These are phyloP conservation scores for Mycena epipterygia DNA, from an alignment of 768 basidiomycete species.

Conservation along the genomic window DNA sequence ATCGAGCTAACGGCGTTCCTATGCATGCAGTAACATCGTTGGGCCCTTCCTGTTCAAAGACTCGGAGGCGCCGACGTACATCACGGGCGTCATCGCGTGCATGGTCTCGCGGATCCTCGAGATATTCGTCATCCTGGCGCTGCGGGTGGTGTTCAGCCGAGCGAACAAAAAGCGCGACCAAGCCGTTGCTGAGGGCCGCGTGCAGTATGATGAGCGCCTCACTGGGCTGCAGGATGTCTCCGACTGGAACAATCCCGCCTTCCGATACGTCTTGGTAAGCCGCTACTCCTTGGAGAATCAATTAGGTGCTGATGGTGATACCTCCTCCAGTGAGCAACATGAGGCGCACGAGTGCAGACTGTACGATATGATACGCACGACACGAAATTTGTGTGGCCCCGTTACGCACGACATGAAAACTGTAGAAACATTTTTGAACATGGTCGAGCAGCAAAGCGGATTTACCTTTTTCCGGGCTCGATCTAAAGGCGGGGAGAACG, in stretches of 20 bases:
- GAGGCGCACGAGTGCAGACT: neutral
- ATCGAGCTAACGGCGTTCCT: neutral
- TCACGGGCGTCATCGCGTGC: constrained; percentile 42
- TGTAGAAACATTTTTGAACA: too few species aligned
- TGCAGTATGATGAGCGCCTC: constrained; percentile 35
- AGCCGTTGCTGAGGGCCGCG: constrained; percentile 38
- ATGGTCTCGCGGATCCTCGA: constrained; percentile 42
- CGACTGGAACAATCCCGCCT: constrained; percentile 44
- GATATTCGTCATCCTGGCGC: constrained; percentile 42
- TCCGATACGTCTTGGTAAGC: constrained; percentile 39
- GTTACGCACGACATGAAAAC: neutral
- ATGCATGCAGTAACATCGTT: constrained; percentile 40
- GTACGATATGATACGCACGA: neutral
- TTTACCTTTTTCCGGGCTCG: too few species aligned
- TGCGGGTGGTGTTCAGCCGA: constrained; percentile 37
- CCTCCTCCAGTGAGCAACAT: constrained; percentile 1
- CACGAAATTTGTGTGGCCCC: neutral
- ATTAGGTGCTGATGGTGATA: neutral
- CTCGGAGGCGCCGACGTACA: constrained; percentile 38
- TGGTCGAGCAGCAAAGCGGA: too few species aligned
- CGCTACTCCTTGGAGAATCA: neutral
- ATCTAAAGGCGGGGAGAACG: too few species aligned
- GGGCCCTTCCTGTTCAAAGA: constrained; percentile 44
- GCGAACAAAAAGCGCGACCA: constrained; percentile 37
- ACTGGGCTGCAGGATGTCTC: constrained; percentile 38